Base-by-base conservation (phyloP, 148 eudicot genomes). In the Dysphania ambrosioides region DNA sequence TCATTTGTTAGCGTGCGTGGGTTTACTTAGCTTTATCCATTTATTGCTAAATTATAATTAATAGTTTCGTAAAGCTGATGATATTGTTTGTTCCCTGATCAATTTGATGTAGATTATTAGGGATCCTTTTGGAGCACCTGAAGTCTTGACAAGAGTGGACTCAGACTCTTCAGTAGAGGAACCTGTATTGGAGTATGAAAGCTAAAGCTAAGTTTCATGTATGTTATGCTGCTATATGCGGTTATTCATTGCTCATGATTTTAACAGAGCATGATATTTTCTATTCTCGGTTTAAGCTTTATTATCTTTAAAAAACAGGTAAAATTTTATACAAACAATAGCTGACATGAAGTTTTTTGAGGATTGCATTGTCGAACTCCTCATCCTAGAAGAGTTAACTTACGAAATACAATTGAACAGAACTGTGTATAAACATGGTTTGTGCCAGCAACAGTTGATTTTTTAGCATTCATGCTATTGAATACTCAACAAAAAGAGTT, bases 91-190 rank as follows among this genome's bases (percentile, higher is more conserved):
- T 73, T 32, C 32, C 23, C 26, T 56, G 63, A 62, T 19, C 49
- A 9, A 26, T 42, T 55, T 76, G 21, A 24, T 82, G 91, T 86
- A 93, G 97, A 90, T 93, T 73, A 86, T 87, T 58, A 86, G 96
- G 77, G 97, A 88, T 78, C 73, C 85, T 67, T 75, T 78, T 59
- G 96, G 97, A 49, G 64, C 85, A 70, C 89, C 97, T 60, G 96
- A 90, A 90, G 86, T 93, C 56, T 84, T 90, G 69, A 90, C 91
- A 24, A 86, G 97, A 62, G 72, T 84, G 82, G 91, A 86, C 68
- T 77, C 79, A 42, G 75, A 58, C 68, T 79, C 86, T 31, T 65
- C 85, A 31, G 59, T 73, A 40, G 75, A 71, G 0, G 88, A 87
- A 76, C 67, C 90, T 29, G 44, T 66, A 23, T 35, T 81, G 19